phyloP scores from a whole-genome alignment of 208 protist species.

The Endotrypanum monterogeii region DNA sequence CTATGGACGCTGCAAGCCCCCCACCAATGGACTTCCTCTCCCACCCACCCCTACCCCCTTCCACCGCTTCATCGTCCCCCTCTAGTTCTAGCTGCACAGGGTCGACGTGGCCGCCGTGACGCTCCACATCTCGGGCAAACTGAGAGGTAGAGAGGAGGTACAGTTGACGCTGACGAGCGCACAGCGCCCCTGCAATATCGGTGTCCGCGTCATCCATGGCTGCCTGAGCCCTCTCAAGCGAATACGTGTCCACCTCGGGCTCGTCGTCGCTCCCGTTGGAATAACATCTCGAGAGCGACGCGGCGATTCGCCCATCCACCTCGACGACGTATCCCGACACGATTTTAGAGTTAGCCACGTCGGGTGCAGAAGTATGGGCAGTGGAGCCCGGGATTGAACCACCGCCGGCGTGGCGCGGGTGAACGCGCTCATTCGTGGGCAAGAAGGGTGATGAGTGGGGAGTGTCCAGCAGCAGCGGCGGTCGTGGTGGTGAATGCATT shows the following conservation, averaged over 20 bases:
- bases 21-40: background rate
- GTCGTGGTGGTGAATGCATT: background rate
- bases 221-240: constrained; percentile 28
- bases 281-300: background rate
- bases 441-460: background rate
- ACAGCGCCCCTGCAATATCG: constrained; percentile 20
- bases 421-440: background rate
- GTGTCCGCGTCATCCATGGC: constrained; percentile 40
- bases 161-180: constrained; percentile 22
- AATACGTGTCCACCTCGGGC: constrained; percentile 41
- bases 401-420: background rate
- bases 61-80: constrained; percentile 6
- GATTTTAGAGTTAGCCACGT: background rate
- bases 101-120: constrained; percentile 32
- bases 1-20: background rate
- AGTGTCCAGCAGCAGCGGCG: background rate
- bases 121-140: constrained; percentile 33
- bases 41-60: background rate
- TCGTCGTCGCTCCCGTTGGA: constrained; percentile 2
- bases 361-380: background rate
- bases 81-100: constrained; percentile 14
- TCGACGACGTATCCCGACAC: constrained; percentile 4
- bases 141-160: constrained; percentile 35
- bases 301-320: background rate
- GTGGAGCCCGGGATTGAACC: background rate